phyloP scores from a whole-genome alignment of 768 basidiomycete species.

The Solioccasus polychromus region DNA sequence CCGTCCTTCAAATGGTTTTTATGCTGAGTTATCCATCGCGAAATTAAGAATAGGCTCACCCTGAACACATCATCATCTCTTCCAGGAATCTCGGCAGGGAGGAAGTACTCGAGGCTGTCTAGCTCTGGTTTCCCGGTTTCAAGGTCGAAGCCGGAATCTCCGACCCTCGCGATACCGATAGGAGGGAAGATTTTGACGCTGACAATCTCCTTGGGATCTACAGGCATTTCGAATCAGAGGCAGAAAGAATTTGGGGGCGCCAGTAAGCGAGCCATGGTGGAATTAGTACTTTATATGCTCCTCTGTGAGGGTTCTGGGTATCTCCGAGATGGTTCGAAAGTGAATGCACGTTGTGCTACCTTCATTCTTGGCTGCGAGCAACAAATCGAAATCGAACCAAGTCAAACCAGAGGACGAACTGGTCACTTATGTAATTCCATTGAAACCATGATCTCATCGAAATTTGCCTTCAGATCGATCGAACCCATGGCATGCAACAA shows the following conservation, averaged over 20 bases:
- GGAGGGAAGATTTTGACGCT: not conserved
- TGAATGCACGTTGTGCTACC: not conserved
- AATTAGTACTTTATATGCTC: not conserved
- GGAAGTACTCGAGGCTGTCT: not conserved
- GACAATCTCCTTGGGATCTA: not conserved
- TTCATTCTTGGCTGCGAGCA: too few relatives aligned
- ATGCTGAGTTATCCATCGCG: too few relatives aligned
- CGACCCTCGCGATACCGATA: not conserved
- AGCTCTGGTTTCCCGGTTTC: not conserved
- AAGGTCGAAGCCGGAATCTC: not conserved
- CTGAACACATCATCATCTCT: not conserved
- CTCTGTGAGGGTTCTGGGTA: not conserved
- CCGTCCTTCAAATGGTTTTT: too few relatives aligned
- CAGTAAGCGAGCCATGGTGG: too few relatives aligned
- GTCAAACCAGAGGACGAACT: not conserved
- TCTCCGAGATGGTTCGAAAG: not conserved
- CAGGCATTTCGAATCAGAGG: not conserved
- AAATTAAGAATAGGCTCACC: not conserved
- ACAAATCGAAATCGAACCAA: not conserved
- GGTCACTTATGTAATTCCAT: too few relatives aligned
- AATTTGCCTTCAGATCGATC: too few relatives aligned
- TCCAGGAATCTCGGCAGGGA: not conserved
- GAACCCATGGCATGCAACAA: not conserved
- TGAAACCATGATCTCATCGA: too few relatives aligned
- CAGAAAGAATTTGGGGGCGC: too few relatives aligned